A percentile compares a stretch with the other conserved stretches of the same genome.
phyloP scores from a whole-genome alignment of 768 basidiomycete species.

The Daedaleopsis sinensis region DNA sequence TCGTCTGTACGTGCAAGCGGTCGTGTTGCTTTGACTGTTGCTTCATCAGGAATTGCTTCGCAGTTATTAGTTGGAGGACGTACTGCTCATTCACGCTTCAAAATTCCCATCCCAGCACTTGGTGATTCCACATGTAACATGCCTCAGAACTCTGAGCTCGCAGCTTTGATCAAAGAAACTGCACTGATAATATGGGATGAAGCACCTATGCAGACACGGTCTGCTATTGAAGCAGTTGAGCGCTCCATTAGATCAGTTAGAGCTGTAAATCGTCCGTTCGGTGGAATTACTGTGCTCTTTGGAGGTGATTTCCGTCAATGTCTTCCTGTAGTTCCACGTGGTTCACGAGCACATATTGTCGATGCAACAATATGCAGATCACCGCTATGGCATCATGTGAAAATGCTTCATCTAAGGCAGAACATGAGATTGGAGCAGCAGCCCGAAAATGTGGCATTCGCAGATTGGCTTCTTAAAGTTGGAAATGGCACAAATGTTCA shows the following conservation, averaged over 20 bases:
- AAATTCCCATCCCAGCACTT: conserved; percentile 43
- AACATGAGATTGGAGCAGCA: conserved; percentile 46
- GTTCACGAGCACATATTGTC: conserved; percentile 41
- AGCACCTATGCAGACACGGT: conserved; percentile 39
- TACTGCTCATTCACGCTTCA: conserved; percentile 52
- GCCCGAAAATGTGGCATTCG: conserved; percentile 17
- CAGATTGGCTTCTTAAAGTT: conserved; percentile 16
- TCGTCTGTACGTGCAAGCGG: background rate
- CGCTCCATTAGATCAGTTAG: conserved; percentile 38
- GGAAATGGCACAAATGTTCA: conserved; percentile 7
- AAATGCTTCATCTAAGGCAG: conserved; percentile 35
- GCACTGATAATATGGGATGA: conserved; percentile 50
- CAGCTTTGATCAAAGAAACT: conserved; percentile 37
- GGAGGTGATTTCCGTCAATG: conserved; percentile 49
- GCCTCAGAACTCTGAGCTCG: conserved; percentile 26
- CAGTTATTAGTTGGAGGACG: conserved; percentile 45
- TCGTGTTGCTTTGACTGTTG: conserved; percentile 19
- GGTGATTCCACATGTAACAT: conserved; percentile 32
- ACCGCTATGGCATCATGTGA: conserved; percentile 39
- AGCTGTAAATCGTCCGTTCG: conserved; percentile 37
- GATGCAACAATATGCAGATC: conserved; percentile 32
- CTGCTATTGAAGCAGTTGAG: conserved; percentile 44
- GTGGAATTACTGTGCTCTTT: conserved; percentile 47
- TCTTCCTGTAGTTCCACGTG: conserved; percentile 45
- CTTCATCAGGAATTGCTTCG: conserved; percentile 42